phyloP scores from a whole-genome alignment of 306 rosid genomes.

The Quercus engelmannii region DNA sequence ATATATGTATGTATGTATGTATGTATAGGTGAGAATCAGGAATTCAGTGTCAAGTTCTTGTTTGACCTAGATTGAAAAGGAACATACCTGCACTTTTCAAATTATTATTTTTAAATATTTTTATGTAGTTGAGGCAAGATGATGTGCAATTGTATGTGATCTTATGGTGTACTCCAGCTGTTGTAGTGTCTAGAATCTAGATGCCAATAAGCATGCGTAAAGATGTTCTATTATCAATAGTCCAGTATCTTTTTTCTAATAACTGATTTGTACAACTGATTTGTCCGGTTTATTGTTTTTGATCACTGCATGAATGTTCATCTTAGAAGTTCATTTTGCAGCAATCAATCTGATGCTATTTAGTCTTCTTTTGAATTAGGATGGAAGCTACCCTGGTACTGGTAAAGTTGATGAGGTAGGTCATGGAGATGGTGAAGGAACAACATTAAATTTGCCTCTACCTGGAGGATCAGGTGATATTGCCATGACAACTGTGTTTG shows the following conservation, averaged over 20 bases:
- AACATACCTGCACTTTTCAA: not conserved
- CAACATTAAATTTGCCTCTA: constrained; percentile 83
- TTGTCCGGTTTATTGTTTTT: not conserved
- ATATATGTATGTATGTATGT: not conserved
- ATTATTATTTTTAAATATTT: not conserved
- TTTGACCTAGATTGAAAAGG: not conserved
- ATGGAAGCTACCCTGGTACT: constrained; percentile 96
- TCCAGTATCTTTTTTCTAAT: too few relatives aligned
- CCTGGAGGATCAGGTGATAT: constrained; percentile 95
- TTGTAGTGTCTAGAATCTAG: not conserved
- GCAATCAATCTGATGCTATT: not conserved
- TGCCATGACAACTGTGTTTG: constrained; percentile 71
- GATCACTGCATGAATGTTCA: not conserved
- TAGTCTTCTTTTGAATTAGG: constrained; percentile 38
- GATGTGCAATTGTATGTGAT: not conserved
- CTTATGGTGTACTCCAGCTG: not conserved
- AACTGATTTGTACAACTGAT: too few relatives aligned
- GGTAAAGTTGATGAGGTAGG: constrained; percentile 87
- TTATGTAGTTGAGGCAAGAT: not conserved
- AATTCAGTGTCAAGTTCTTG: not conserved
- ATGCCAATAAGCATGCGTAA: not conserved
- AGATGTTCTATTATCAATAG: not conserved
- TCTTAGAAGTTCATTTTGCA: not conserved
- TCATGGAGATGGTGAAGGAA: constrained; percentile 79
- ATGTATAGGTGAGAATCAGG: not conserved